Conservation (phyloP, 1,284 basidiomycete species). For the Ceratobasidium sp. region DNA sequence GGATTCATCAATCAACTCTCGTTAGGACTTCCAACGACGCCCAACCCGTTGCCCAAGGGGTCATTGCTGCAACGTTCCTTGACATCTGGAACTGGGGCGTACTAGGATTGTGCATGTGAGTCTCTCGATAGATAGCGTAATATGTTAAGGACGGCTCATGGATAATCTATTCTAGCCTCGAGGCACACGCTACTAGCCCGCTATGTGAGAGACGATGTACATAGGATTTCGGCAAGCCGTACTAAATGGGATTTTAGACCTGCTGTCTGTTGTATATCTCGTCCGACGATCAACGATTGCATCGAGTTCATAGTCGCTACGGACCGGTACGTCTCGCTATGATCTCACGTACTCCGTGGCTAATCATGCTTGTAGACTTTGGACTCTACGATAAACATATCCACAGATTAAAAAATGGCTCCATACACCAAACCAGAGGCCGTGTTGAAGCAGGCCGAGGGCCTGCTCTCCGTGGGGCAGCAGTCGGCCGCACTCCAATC, state of each 20-base stretch:
- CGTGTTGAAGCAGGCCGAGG: slow-evolving; percentile 92
- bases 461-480: slow-evolving; percentile 92
- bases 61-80: slow-evolving; percentile 3
- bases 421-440: slow-evolving; percentile 94
- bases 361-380: slow-evolving; percentile 28
- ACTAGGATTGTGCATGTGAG: slow-evolving; percentile 26
- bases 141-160: background rate
- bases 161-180: slow-evolving; percentile 25
- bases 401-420: slow-evolving; percentile 69
- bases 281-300: background rate
- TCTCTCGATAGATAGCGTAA: background rate
- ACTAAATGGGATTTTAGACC: slow-evolving; percentile 1
- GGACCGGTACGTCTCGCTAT: slow-evolving; percentile 29
- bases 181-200: slow-evolving; percentile 14
- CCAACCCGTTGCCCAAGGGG: slow-evolving; percentile 41
- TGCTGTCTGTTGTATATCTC: background rate
- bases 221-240: background rate
- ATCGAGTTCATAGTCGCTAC: slow-evolving; percentile 36
- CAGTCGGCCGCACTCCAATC: slow-evolving; percentile 90
- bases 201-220: background rate
- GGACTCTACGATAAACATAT: slow-evolving; percentile 31
- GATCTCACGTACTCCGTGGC: background rate
- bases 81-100: background rate
- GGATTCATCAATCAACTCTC: slow-evolving; percentile 44
- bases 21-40: slow-evolving; percentile 21